Evolutionary conservation across 1,284 basidiomycete genomes (phyloP), one percentile per base, ranked within the genome.

Genomic region (Thecaphora frezii): DNA sequence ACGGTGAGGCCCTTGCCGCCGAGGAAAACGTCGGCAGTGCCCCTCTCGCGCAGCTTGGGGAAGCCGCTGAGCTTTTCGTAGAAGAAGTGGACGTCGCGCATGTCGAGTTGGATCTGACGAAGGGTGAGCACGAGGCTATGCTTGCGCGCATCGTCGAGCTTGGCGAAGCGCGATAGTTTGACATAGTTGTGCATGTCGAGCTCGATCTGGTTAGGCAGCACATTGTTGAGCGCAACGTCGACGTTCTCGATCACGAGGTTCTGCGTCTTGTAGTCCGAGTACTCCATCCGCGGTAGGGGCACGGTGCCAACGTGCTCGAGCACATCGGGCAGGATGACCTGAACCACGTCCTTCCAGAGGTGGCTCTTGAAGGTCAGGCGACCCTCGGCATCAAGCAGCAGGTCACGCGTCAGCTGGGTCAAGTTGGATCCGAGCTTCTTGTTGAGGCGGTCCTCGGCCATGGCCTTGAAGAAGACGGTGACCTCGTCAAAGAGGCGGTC

Each of bases 71-170:
- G 69, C 59, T 77, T 77, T 49, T 70, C 65, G 58, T 75, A 69
- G 51, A 88, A 91, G 79, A 96, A 94, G 14, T 88, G 87, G 21
- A 96, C 89, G 72, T 96, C 92, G 38, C 89, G 85, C 84, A 96
- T 88, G 74, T 94, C 92, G n/a, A 89, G 88, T 80, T 97, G 93
- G 74, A 97, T 90, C 80, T 97, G 93, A 25, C 83, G 83, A 77
- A 76, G 55, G 7, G 59, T 60, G 42, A 76, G 50, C 68, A 73
- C 73, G 65, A 74, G 66, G 43, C 59, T 58, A 63, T 74, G 71
- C 52, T 66, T 53, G 58, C 73, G 71, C 26, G 42, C 50, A 53
- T 68, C 68, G 43, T 49, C 59, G 51, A 74, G 54, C 57, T 62
- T 65, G 47, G 68, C 58, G 56, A 60, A 70, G 36, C 64, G 60